Percentiles rank a stretch among this genome's conserved stretches.
Conservation (phyloP, 257 asterid genomes). For the Ajuga chamaepitys region DNA sequence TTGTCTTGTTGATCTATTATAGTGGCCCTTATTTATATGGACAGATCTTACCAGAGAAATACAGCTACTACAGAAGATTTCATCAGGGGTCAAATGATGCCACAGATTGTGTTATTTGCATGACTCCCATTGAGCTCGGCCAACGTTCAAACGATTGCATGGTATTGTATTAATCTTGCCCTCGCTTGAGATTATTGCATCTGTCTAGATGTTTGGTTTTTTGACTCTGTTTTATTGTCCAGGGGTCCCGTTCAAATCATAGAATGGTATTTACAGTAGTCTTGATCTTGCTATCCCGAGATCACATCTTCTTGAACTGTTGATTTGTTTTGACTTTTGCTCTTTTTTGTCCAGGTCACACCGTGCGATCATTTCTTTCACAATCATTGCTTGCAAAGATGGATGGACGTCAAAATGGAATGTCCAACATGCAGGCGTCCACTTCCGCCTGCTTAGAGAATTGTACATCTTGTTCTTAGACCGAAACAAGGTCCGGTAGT, state of each 20-base stretch:
- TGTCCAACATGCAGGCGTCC: constrained; percentile 97
- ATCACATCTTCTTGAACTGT: background rate
- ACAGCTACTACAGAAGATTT: constrained; percentile 71
- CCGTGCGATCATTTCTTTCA: constrained; percentile 99
- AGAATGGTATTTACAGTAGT: constrained; percentile 60
- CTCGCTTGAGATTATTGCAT: background rate
- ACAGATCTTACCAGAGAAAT: constrained; percentile 93
- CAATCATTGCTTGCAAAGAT: constrained; percentile 78
- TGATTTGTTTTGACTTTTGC: background rate
- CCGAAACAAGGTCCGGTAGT: constrained; percentile 21
- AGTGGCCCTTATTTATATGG: background rate
- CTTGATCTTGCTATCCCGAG: background rate
- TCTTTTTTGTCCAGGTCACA: constrained; percentile 45
- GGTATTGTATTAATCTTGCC: constrained; percentile 35
- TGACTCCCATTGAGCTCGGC: constrained; percentile 69
- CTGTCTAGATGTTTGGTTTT: background rate
- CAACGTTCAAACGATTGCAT: constrained; percentile 77
- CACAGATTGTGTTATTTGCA: constrained; percentile 89
- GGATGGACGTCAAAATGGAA: constrained; percentile 99
- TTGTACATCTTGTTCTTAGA: constrained; percentile 17
- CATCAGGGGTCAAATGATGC: constrained; percentile 54
- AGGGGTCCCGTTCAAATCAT: constrained; percentile 42
- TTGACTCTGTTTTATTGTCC: constrained; percentile 1
- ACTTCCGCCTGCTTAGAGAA: constrained; percentile 80
- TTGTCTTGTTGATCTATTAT: no score